Conservation (phyloP, 1,284 basidiomycete species). For the Microbotryum violaceum region DNA sequence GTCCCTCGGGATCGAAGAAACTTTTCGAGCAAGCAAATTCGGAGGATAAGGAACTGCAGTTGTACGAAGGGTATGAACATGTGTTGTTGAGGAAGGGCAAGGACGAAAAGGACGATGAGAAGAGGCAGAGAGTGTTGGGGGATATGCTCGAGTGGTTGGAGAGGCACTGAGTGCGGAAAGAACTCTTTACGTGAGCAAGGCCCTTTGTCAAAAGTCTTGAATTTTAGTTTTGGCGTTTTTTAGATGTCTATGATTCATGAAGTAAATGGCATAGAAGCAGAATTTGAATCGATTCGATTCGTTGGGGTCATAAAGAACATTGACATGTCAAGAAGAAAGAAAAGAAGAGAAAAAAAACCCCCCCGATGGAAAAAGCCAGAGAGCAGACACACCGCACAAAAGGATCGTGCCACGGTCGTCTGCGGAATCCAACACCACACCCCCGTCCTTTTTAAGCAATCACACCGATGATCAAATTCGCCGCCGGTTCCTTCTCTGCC, state of each 20-base stretch:
- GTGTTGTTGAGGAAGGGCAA: slow-evolving; percentile 33
- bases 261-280: too few relatives aligned
- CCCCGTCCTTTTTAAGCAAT: slow-evolving; percentile 48
- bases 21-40: slow-evolving; percentile 5
- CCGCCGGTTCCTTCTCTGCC: slow-evolving; percentile 78
- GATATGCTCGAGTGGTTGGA: slow-evolving; percentile 35
- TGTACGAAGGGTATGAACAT: slow-evolving; percentile 31
- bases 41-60: slow-evolving; percentile 27
- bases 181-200: background rate
- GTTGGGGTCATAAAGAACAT: background rate
- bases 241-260: background rate
- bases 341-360: background rate
- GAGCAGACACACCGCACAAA: background rate
- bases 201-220: background rate
- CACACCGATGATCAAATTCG: slow-evolving; percentile 78
- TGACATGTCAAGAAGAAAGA: background rate
- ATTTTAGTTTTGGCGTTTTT: background rate
- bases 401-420: background rate
- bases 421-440: background rate
- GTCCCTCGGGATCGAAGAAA: slow-evolving; percentile 18
- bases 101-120: slow-evolving; percentile 33
- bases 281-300: too few relatives aligned
- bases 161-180: slow-evolving; percentile 2
- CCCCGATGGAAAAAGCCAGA: background rate
- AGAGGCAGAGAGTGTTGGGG: slow-evolving; percentile 30